Evolutionary conservation across 352 stramenopile species (phyloP).

Genomic region (Pythium aquatile): DNA sequence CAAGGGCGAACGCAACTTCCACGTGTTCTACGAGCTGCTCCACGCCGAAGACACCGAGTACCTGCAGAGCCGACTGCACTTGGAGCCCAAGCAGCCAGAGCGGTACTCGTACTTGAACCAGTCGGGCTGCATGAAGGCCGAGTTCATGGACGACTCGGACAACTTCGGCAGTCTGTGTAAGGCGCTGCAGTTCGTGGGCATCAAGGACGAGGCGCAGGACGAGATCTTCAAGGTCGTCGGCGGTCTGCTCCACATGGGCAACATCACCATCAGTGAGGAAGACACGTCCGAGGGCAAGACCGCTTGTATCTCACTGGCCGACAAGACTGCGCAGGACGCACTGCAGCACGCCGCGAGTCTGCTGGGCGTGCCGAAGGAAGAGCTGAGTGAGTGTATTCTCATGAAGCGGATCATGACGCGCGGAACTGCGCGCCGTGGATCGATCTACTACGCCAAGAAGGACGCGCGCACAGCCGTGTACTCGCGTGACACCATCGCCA

Average conservation of each 20-base stretch:
- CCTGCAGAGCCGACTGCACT: slow-evolving; percentile 46
- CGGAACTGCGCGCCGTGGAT: slow-evolving; percentile 55
- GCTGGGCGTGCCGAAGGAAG: slow-evolving; percentile 58
- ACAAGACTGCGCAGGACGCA: slow-evolving; percentile 46
- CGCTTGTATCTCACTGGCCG: slow-evolving; percentile 47
- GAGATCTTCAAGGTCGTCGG: slow-evolving; percentile 78
- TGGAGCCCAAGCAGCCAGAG: slow-evolving; percentile 56
- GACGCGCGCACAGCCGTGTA: slow-evolving; percentile 68
- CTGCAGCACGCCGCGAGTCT: slow-evolving; percentile 54
- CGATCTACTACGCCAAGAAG: slow-evolving; percentile 80
- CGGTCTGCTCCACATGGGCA: slow-evolving; percentile 75
- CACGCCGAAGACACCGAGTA: slow-evolving; percentile 54
- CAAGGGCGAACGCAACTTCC: slow-evolving; percentile 80
- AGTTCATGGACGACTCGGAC: slow-evolving; percentile 64
- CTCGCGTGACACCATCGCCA: slow-evolving; percentile 87
- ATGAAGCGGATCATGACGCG: slow-evolving; percentile 79
- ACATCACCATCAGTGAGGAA: slow-evolving; percentile 68
- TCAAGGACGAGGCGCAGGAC: slow-evolving; percentile 56
- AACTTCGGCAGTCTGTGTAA: slow-evolving; percentile 69
- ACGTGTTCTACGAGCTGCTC: slow-evolving; percentile 86
- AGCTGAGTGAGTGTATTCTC: slow-evolving; percentile 74
- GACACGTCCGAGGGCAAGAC: slow-evolving; percentile 76
- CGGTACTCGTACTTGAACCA: slow-evolving; percentile 75
- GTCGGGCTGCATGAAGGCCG: slow-evolving; percentile 67
- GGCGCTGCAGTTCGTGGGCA: slow-evolving; percentile 72